Evolutionary conservation across 2,329 filamentous ascomycete species (phyloP).

Genomic region (Didymella segeticola): DNA sequence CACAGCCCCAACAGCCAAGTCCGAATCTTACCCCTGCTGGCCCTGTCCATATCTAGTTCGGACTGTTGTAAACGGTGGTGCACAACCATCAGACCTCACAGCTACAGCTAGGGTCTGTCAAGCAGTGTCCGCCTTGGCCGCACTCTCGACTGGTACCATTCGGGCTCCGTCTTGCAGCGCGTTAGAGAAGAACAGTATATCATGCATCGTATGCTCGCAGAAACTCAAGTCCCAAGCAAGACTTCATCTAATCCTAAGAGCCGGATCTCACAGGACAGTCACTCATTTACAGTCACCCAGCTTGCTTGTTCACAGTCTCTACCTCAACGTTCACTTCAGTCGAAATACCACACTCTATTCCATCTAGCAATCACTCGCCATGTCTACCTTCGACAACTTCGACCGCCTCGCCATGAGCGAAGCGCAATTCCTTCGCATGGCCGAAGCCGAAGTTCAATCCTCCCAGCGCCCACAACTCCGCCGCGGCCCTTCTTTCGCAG

Average conservation of each 20-base stretch:
- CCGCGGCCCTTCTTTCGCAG: constrained; percentile 12
- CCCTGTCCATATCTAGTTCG: neutral
- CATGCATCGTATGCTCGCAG: constrained; percentile 2
- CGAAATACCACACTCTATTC: neutral
- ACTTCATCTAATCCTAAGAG: constrained; percentile 14
- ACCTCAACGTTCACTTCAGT: neutral
- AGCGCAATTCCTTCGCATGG: constrained; percentile 14
- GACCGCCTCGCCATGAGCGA: constrained; percentile 22
- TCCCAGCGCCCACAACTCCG: neutral
- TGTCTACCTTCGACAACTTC: constrained; percentile 19
- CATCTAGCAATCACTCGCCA: neutral
- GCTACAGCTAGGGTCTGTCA: constrained; percentile 13
- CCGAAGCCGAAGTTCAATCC: constrained; percentile 7
- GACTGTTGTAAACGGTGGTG: neutral
- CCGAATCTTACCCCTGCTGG: neutral
- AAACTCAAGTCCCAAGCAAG: constrained; percentile 10
- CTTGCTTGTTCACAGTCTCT: constrained; percentile 12
- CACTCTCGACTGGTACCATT: neutral
- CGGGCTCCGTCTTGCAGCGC: constrained; percentile 6
- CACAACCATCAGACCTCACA: neutral
- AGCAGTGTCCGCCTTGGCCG: constrained; percentile 1
- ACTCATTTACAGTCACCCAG: constrained; percentile 10
- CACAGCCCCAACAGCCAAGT: constrained; percentile 10
- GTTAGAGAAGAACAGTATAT: constrained; percentile 10
- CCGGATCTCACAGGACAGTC: constrained; percentile 20